Conservation (phyloP, 352 stramenopile species). For the Phytopythium ostracodes region DNA sequence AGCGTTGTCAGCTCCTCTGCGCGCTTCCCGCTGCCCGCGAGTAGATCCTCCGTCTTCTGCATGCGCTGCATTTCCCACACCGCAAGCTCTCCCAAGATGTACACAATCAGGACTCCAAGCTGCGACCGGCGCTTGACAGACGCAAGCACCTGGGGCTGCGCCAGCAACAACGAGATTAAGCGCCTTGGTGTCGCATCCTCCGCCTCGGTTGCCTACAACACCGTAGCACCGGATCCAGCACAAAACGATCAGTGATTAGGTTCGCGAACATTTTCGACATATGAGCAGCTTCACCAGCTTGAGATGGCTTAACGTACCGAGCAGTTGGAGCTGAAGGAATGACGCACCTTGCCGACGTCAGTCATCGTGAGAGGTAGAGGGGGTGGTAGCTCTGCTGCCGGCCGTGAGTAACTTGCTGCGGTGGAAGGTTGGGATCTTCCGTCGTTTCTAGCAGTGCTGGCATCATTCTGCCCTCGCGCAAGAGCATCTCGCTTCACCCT, state of each 20-base stretch:
- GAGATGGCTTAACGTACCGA: neutral
- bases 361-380: slow-evolving; percentile 2
- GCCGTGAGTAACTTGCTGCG: neutral
- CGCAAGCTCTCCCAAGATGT: slow-evolving; percentile 73
- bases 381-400: neutral
- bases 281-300: neutral
- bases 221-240: too few relatives aligned
- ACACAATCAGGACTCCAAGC: slow-evolving; percentile 69
- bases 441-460: neutral
- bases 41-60: slow-evolving; percentile 80
- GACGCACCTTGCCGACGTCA: neutral
- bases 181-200: neutral
- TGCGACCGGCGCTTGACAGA: slow-evolving; percentile 69
- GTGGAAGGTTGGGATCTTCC: neutral
- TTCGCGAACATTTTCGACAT: neutral
- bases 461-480: neutral
- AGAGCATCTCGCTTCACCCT: neutral
- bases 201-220: slow-evolving; percentile 15
- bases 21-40: slow-evolving; percentile 38
- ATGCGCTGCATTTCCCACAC: slow-evolving; percentile 89
- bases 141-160: slow-evolving; percentile 21
- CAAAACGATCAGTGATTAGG: neutral
- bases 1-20: slow-evolving; percentile 72
- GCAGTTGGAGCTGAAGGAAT: neutral
- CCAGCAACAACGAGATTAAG: slow-evolving; percentile 15